phyloP scores from a whole-genome alignment of 208 protist species.

The Histomonas meleagridis region DNA sequence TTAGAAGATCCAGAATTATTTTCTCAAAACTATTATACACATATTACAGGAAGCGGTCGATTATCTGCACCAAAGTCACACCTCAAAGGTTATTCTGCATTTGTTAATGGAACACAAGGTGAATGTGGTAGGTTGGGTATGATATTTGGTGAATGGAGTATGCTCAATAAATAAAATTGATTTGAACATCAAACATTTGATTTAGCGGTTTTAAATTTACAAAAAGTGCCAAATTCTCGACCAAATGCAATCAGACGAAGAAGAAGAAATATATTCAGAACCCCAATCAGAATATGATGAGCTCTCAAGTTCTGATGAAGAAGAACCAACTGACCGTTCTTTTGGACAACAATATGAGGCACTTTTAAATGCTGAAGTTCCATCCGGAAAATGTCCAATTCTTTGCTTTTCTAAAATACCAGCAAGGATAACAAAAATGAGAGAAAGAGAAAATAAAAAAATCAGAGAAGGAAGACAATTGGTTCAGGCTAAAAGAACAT shows the following conservation, averaged over 20 bases:
- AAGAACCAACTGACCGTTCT: slow-evolving; percentile 31
- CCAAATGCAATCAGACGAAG: no score
- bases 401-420: slow-evolving; percentile 12
- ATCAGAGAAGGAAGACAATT: neutral
- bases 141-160: no score
- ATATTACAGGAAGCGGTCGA: neutral
- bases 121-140: no score
- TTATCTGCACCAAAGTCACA: no score
- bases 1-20: neutral
- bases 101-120: no score
- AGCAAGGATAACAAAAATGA: neutral
- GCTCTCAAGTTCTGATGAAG: neutral
- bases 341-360: neutral
- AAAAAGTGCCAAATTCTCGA: no score
- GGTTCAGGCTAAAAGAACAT: neutral
- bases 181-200: no score
- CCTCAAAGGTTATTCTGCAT: no score
- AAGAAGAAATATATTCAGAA: no score
- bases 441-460: neutral
- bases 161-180: no score
- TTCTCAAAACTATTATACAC: neutral
- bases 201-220: no score
- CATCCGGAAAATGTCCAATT: slow-evolving; percentile 14
- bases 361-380: neutral
- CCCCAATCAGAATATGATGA: no score